Base-by-base conservation (phyloP, 2,329 filamentous ascomycete species). In the Rosellinia necatrix region DNA sequence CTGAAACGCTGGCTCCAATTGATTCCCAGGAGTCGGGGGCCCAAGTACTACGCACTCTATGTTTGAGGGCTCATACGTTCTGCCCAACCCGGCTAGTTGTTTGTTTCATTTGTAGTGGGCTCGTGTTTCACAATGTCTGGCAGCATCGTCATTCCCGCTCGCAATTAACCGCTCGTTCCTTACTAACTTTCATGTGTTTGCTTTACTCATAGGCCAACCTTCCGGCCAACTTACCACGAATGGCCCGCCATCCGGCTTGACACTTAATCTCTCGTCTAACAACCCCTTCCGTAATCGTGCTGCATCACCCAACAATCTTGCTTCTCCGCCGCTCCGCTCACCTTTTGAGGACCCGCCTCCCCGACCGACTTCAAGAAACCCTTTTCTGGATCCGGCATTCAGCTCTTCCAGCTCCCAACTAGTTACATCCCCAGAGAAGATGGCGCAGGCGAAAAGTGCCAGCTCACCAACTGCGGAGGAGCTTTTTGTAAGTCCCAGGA, bases 271-370 rank as follows among this genome's bases (percentile, higher is more conserved):
- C 68, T 86, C 87, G 72, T 92, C 89, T 72, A 92, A 92, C 81
- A 92, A 92, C 71, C 89, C 89, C 60, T 92, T 85, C 68, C 87
- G 89, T 77, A 90, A 90, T 73, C 85, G 87, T 68, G 84, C 86
- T 62, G 78, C 79, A 32, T 90, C 88, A 61, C 87, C 83, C 69
- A 70, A 63, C 59, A 70, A 59, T 62, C 66, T 69, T 66, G 76
- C 67, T 62, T 69, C 66, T 68, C 75, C 71, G 17, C 65, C 66
- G 58, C 76, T 75, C 64, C 74, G 73, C 60, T 87, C 82, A 62
- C 85, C 81, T 59, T 85, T 85, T 69, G 83, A 84, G 73, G 82
- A 85, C 72, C 78, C 76, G 61, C 75, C 78, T 65, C 75, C 78
- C 65, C 81, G 86, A 68, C 87, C 86, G 53, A 74, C 85, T 56